These are phyloP conservation scores for Trypanosoma conorhini DNA, from an alignment of 208 protist species.

Conservation along the genomic window DNA sequence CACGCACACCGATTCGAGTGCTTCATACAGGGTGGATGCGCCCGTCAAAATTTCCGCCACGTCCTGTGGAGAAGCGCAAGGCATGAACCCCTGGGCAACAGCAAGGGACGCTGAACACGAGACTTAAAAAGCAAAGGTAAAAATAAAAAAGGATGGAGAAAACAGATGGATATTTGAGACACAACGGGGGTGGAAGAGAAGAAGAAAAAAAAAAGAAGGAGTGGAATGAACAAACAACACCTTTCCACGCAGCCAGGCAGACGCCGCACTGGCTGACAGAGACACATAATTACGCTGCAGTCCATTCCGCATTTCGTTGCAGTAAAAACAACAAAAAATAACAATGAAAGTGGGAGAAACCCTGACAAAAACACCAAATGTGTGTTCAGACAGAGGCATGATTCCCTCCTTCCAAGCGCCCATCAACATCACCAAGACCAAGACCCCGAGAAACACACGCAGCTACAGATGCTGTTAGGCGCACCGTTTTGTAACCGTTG, in stretches of 20 bases:
- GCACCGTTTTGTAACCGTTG: conserved; percentile 78
- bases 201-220: background rate
- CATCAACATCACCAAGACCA: background rate
- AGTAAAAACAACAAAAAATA: background rate
- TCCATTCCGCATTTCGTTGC: background rate
- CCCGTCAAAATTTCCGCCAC: background rate
- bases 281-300: background rate
- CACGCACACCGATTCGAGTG: conserved; percentile 11
- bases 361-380: background rate
- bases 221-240: conserved; percentile 18
- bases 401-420: background rate
- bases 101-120: background rate
- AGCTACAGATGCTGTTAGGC: conserved; percentile 11
- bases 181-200: conserved; percentile 4
- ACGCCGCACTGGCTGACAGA: background rate
- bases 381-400: conserved; percentile 3
- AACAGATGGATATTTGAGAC: background rate
- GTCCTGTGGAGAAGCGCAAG: background rate
- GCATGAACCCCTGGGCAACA: background rate
- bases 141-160: background rate
- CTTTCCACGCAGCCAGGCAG: background rate
- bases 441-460: background rate
- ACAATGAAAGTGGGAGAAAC: background rate
- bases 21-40: conserved; percentile 6
- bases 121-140: background rate